phyloP scores from a whole-genome alignment of 257 asterid genomes.

The Solanum tarijense region DNA sequence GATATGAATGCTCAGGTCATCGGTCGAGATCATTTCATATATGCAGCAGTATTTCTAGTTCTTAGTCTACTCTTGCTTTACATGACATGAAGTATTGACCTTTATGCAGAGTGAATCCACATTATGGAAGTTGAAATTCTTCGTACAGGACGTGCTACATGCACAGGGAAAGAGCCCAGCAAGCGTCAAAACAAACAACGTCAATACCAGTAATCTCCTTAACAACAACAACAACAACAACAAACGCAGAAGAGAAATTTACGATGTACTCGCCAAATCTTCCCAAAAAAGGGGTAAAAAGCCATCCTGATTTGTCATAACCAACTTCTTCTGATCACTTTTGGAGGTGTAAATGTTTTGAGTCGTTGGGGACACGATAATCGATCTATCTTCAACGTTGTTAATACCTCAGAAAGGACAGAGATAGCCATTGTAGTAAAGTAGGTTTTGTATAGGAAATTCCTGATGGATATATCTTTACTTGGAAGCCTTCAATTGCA shows the following conservation, averaged over 20 bases:
- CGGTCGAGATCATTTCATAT: not conserved
- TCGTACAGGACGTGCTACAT: constrained; percentile 55
- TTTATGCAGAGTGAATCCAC: constrained; percentile 67
- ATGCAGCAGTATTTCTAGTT: not conserved
- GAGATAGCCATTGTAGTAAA: not conserved
- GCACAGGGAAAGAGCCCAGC: constrained; percentile 42
- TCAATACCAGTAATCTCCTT: constrained; percentile 21
- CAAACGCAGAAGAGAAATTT: constrained; percentile 48
- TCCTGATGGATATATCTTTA: not conserved
- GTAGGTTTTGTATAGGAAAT: constrained; percentile 2
- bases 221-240: constrained; percentile 24
- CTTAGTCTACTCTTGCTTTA: not conserved
- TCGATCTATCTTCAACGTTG: not conserved
- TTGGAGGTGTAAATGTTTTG: not conserved
- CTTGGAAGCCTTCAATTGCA: not conserved
- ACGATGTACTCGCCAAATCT: constrained; percentile 30
- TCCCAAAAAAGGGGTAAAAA: constrained; percentile 49
- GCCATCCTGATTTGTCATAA: not conserved
- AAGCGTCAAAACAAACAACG: constrained; percentile 23
- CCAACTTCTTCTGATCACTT: not conserved
- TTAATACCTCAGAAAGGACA: not conserved
- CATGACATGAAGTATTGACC: not conserved
- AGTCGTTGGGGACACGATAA: not conserved
- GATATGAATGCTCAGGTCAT: constrained; percentile 79
- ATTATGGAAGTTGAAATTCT: constrained; percentile 71